A percentile compares a stretch with the other conserved stretches of the same genome.
Conservation (phyloP, 345 rosid genomes). For the Eutrema heterophyllum region DNA sequence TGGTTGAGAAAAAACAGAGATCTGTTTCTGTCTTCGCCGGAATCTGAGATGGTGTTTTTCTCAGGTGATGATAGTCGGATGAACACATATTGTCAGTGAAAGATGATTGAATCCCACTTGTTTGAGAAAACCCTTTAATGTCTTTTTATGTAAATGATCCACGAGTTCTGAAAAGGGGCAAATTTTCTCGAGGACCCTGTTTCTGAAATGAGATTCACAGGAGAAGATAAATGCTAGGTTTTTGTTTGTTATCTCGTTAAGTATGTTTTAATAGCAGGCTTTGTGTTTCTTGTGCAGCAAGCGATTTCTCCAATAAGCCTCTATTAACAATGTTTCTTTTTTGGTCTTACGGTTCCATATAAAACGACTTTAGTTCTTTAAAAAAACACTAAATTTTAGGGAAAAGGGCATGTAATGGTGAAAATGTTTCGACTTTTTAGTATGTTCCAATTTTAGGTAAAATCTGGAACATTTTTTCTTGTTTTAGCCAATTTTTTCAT, state of each 20-base stretch:
- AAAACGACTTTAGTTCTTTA: background rate
- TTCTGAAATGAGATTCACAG: background rate
- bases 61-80: background rate
- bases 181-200: background rate
- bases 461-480: background rate
- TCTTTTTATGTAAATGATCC: conserved; percentile 18
- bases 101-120: background rate
- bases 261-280: background rate
- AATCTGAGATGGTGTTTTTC: conserved; percentile 1
- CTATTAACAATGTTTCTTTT: background rate
- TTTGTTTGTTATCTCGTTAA: background rate
- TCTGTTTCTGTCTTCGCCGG: conserved; percentile 1
- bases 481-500: background rate
- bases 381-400: background rate
- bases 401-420: background rate
- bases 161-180: background rate
- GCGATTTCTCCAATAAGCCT: background rate
- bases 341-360: background rate
- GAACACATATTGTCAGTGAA: conserved; percentile 11
- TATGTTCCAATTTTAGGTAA: background rate
- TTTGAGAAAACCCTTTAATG: background rate
- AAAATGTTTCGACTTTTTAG: background rate
- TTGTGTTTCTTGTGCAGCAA: conserved; percentile 10
- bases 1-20: conserved; percentile 6
- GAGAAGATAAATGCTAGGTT: background rate